Evolutionary conservation across 1,139 yeast species (phyloP).

Genomic region (Kodamaea alishanica): DNA sequence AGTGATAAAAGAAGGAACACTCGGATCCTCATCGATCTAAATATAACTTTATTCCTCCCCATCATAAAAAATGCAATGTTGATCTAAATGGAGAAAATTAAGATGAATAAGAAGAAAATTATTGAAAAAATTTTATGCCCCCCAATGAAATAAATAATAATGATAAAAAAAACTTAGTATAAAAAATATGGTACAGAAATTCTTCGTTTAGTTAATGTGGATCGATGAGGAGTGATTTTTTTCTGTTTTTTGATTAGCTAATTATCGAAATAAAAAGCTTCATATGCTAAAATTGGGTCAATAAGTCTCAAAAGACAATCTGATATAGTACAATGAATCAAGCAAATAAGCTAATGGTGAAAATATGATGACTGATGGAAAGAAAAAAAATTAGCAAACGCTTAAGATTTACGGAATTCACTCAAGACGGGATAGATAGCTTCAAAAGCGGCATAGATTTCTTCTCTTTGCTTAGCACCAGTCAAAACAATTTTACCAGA

Average conservation of each 20-base stretch:
- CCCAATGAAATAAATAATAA: constrained; percentile 2
- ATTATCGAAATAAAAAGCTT: not conserved
- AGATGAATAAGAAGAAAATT: not conserved
- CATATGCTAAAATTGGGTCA: too few species aligned
- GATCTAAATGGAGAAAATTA: not conserved
- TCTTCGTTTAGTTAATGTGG: too few species aligned
- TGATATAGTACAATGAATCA: constrained; percentile 7
- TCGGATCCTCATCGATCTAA: not conserved
- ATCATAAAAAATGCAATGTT: not conserved
- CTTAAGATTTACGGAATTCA: constrained; percentile 84
- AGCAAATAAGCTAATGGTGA: too few species aligned
- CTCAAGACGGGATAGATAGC: constrained; percentile 97
- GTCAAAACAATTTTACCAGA: constrained; percentile 97
- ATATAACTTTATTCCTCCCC: not conserved
- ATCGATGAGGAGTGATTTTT: too few species aligned
- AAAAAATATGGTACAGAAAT: too few species aligned
- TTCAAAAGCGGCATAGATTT: constrained; percentile 95
- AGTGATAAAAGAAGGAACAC: not conserved
- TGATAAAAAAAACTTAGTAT: not conserved
- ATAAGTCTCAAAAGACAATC: too few species aligned
- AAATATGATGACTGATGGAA: too few species aligned
- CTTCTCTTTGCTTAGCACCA: constrained; percentile 99
- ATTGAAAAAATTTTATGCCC: constrained; percentile 1
- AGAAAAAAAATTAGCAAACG: not conserved
- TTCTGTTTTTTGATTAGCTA: too few species aligned